Base-by-base conservation (phyloP, 2,329 filamentous ascomycete genomes). In the Rutstroemia sp. region DNA sequence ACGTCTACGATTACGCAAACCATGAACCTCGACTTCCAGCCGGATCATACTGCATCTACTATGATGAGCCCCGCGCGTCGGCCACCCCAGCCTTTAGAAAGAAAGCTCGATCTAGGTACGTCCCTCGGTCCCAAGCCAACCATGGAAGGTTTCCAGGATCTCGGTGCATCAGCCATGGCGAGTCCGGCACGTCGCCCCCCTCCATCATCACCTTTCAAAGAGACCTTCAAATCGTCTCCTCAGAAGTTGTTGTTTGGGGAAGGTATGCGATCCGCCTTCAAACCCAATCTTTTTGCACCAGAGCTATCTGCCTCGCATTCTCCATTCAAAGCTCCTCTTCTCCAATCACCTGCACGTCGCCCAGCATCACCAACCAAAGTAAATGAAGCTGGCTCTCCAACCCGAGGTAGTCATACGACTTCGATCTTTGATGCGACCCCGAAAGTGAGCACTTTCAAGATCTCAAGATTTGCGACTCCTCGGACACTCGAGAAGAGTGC, bases 141-240 rank as follows among this genome's bases (percentile, higher is more conserved):
- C 42, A 69, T 51, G 46, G 62, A 61, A 21, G 62, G 63, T 9
- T 57, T 53, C 1, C 69, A 72, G 8, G 74, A 77, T 47, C 63
- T 72, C 0, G 64, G 66, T 34, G 63, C 69, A 4, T 69, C 74
- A 1, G 69, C 75, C 12, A 69, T 83, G 46, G 72, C 70, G 25
- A 85, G 80, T 47, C 81, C 83, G 2, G 78, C 81, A n/a, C 77
- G 79, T 55, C 75, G 81, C 30, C 73, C 74, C 6, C 75, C 79
- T 2, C 64, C 74, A 6, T 79, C 80, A 9, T 79, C 80, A 1
- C 77, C 81, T 0, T 74, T 72, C 61, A 83, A 79, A 63, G 81
- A 82, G 23, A 70, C 75, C 0, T 71, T 84, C 66, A 80, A 75
- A 59, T 80, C 79, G 1, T 81, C 82, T 0, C 78, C 82, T 1